Percentiles rank a stretch among this genome's conserved stretches.
These are phyloP conservation scores for Phialophora tarda DNA, from an alignment of 2,329 filamentous ascomycete genomes.

Conservation along the genomic window DNA sequence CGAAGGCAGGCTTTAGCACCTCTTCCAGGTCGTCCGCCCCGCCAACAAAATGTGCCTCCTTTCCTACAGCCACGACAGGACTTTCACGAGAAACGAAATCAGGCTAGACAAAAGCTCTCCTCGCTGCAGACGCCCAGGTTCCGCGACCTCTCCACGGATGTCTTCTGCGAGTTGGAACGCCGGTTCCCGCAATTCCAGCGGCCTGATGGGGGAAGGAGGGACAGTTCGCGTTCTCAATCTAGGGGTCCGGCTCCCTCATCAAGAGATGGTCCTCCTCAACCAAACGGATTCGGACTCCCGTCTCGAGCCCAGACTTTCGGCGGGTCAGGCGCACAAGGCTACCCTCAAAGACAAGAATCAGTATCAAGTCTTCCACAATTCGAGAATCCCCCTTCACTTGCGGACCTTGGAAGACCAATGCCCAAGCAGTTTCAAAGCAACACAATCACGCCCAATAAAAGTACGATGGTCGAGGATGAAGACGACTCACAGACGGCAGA, in stretches of 20 bases:
- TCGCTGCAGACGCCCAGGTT: slow-evolving; percentile 87
- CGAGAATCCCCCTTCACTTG: slow-evolving; percentile 41
- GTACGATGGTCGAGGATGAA: slow-evolving; percentile 95
- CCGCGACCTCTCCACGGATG: slow-evolving; percentile 89
- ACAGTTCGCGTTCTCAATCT: slow-evolving; percentile 68
- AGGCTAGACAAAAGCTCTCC: slow-evolving; percentile 93
- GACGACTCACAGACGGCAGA: slow-evolving; percentile 68
- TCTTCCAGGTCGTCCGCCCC: slow-evolving; percentile 46
- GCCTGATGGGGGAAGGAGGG: slow-evolving; percentile 70
- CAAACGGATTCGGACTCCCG: slow-evolving; percentile 45
- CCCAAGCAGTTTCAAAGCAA: slow-evolving; percentile 93
- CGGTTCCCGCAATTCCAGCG: slow-evolving; percentile 81
- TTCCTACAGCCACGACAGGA: slow-evolving; percentile 83
- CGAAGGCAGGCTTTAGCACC: slow-evolving; percentile 74
- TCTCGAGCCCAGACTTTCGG: slow-evolving; percentile 37
- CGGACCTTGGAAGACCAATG: slow-evolving; percentile 75
- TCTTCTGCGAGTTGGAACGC: slow-evolving; percentile 92
- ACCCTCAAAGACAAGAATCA: slow-evolving; percentile 25
- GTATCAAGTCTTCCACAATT: slow-evolving; percentile 31
- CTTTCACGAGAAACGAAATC: slow-evolving; percentile 96
- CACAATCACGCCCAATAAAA: slow-evolving; percentile 96
- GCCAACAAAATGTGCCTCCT: slow-evolving; percentile 60
- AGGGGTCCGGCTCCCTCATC: slow-evolving; percentile 60
- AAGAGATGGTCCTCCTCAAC: slow-evolving; percentile 44
- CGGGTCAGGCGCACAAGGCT: slow-evolving; percentile 29